phyloP scores from a whole-genome alignment of 177 flowering plant species.

The Vitis hybrid region DNA sequence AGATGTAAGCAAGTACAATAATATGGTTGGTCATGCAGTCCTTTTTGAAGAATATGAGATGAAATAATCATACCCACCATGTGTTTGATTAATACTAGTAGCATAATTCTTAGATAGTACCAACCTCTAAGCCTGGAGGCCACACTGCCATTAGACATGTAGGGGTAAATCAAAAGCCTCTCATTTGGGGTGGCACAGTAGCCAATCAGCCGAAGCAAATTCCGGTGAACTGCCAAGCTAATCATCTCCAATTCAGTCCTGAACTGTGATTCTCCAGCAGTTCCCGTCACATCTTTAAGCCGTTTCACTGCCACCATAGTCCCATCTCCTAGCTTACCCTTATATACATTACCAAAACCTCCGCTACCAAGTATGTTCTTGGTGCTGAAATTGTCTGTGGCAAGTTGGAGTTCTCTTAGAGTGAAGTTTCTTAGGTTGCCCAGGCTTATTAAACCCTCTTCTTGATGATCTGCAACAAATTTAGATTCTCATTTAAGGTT shows the following conservation, averaged over 20 bases:
- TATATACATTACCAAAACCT: slow-evolving; percentile 93
- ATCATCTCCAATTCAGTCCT: slow-evolving; percentile 89
- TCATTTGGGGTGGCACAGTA: slow-evolving; percentile 76
- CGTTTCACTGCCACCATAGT: slow-evolving; percentile 83
- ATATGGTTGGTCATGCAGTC: neutral
- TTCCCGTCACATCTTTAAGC: slow-evolving; percentile 63
- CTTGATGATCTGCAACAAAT: slow-evolving; percentile 55
- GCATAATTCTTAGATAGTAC: slow-evolving; percentile 6
- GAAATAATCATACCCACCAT: neutral
- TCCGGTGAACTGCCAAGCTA: slow-evolving; percentile 88
- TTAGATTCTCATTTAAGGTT: neutral
- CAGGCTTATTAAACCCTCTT: slow-evolving; percentile 54
- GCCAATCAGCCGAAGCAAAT: slow-evolving; percentile 73
- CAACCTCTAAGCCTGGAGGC: slow-evolving; percentile 83
- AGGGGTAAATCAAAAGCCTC: slow-evolving; percentile 82
- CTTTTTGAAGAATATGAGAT: neutral
- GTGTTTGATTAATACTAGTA: neutral
- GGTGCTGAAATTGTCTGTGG: slow-evolving; percentile 76
- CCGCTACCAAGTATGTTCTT: slow-evolving; percentile 91
- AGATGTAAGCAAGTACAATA: neutral
- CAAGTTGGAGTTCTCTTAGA: slow-evolving; percentile 70
- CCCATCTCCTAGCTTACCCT: slow-evolving; percentile 72
- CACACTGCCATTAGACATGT: slow-evolving; percentile 93
- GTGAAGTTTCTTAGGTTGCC: slow-evolving; percentile 75
- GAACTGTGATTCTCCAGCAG: slow-evolving; percentile 78